Evolutionary conservation across 208 protist genomes (phyloP).

Genomic region (Trypanosoma theileri): DNA sequence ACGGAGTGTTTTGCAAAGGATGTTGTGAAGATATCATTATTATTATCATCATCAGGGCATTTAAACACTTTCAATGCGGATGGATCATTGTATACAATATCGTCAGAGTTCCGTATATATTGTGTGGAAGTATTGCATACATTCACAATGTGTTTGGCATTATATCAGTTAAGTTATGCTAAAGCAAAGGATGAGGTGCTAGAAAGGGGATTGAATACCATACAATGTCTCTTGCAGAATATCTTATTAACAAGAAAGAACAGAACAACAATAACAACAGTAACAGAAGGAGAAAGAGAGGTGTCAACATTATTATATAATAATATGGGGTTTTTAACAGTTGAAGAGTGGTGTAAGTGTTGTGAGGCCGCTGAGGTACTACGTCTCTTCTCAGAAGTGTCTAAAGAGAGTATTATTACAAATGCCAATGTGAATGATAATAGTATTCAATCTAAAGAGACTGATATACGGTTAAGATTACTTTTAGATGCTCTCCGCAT

Average conservation of each 20-base stretch:
- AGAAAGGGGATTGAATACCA: background rate
- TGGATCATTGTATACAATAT: background rate
- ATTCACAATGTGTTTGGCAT: background rate
- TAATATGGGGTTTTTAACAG: background rate
- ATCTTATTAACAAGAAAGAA: too few species aligned
- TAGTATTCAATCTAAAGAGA: background rate
- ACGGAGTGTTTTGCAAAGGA: background rate
- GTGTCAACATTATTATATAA: background rate
- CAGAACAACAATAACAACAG: background rate
- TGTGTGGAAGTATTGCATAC: slow-evolving; percentile 5
- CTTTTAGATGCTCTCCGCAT: slow-evolving; percentile 6
- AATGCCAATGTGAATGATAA: background rate
- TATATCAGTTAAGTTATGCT: background rate
- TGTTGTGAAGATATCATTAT: background rate
- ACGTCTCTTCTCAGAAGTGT: background rate
- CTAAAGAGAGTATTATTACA: background rate
- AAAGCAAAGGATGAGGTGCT: background rate
- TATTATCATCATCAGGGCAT: too few species aligned
- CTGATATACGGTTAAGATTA: background rate
- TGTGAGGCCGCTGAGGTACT: slow-evolving; percentile 22
- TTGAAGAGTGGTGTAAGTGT: slow-evolving; percentile 17
- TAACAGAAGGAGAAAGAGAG: background rate
- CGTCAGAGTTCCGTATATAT: too few species aligned
- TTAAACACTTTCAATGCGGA: too few species aligned
- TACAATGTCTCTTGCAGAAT: background rate